Base-by-base conservation (phyloP, 2,329 filamentous ascomycete species). In the Neocatenulostroma microsporum region DNA sequence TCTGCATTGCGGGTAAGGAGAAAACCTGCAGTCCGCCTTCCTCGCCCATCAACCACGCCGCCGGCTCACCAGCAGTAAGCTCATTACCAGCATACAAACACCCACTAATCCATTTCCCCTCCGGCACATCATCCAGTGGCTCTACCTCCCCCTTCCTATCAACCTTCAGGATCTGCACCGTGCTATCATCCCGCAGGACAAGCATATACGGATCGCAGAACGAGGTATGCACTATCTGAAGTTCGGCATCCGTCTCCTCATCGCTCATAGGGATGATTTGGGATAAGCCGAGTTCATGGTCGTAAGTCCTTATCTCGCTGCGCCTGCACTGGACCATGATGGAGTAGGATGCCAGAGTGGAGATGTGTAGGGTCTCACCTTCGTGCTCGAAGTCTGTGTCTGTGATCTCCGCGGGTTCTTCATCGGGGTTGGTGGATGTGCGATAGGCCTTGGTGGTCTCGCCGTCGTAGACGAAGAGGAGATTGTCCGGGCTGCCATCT, bases 211-310 rank as follows among this genome's bases (percentile, higher is more conserved):
- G 86, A 49, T 96, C 89, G 14, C 76, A 76, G 50, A 96, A 88
- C 56, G 84, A 93, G 24, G 84, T 82, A 52, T 78, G 82, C 30
- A 87, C 67, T 27, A 91, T 81, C 36, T 80, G 74, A 4, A 85
- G 80, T 51, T 94, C 85, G 14, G 76, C 80, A 10, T 83, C 87
- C 0, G 81, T 88, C 46, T 91, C 84, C 51, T 94, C 91, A 51
- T 96, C 91, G 44, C 85, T 76, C 74, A 96, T 86, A 1, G 88
- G 86, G 33, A 95, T 73, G 37, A 98, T 96, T 54, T 96, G 89
- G 30, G 81, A 80, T 35, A 98, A 72, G 9, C 82, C 84, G 41
- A 98, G 74, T 59, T 94, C 85, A 86, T 81, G 81, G 58, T 96
- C 88, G 51, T 95, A 98, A 43, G 82, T 89, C 41, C 89, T 76